phyloP scores from a whole-genome alignment of 768 basidiomycete species.

The Pleurotus djamor region DNA sequence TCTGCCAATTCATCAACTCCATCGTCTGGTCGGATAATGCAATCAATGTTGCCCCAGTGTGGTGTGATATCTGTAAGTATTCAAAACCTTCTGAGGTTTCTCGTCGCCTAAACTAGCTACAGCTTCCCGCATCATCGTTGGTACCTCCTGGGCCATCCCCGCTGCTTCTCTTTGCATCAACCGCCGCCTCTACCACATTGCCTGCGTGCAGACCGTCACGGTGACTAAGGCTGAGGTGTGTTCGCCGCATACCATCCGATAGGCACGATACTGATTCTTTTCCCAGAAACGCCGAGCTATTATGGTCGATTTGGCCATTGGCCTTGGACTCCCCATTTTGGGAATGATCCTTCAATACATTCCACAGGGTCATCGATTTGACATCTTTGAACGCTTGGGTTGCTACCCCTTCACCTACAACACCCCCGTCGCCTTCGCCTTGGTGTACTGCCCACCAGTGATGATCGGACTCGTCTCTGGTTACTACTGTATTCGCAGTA shows the following conservation, averaged over 20 bases:
- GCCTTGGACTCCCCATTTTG: constrained; percentile 39
- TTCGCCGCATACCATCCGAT: background rate
- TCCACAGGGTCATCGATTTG: constrained; percentile 56
- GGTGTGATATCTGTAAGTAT: constrained; percentile 60
- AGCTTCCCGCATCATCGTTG: constrained; percentile 47
- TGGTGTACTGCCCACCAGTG: background rate
- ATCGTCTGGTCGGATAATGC: constrained; percentile 67
- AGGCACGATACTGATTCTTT: background rate
- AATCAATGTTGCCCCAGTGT: constrained; percentile 52
- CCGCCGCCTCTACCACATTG: constrained; percentile 45
- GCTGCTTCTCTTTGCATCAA: constrained; percentile 48
- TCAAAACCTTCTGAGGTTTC: constrained; percentile 11
- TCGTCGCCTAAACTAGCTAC: constrained; percentile 19
- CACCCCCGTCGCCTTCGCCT: constrained; percentile 24
- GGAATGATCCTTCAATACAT: constrained; percentile 44
- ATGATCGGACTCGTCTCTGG: background rate
- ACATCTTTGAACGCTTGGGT: constrained; percentile 58
- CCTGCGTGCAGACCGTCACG: constrained; percentile 21
- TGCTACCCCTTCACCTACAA: constrained; percentile 51
- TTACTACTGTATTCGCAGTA: constrained; percentile 22
- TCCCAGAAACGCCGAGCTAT: constrained; percentile 34
- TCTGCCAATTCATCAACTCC: constrained; percentile 63
- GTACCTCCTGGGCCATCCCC: constrained; percentile 38
- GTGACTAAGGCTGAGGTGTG: constrained; percentile 32
- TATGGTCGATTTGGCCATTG: constrained; percentile 38